Evolutionary conservation across 345 rosid species (phyloP), one percentile per base, ranked within the genome.

Genomic region (Eucalyptus guilfoylei): DNA sequence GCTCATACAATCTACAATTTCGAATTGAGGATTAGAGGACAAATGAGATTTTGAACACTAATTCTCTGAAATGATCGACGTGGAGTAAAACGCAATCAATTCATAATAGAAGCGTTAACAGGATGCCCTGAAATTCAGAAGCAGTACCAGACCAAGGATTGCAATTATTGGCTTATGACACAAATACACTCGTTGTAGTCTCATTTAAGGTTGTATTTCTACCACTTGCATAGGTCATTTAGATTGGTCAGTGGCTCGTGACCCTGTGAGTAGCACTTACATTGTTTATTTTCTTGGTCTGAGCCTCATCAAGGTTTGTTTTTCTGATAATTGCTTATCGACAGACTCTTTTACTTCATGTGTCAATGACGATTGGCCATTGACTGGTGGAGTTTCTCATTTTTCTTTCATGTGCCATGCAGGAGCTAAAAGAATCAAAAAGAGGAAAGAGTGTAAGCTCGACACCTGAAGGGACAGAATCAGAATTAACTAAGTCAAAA

Each of bases 371-470:
- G 15, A 40, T 32, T 40, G 87, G 48, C 87, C 89, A 64, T 50
- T 83, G 72, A 49, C 62, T 7, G 58, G 55, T 89, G 23, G 83
- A 87, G 88, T 17, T 86, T 88, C 91, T 26, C 90, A 85, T 91
- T 67, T 90, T 45, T 19, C 72, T 14, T n/a, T 34, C 40, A 64
- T n/a, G 45, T 76, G 83, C 45, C 83, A 62, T 30, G 88, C 94
- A 95, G 97, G 96, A 94, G 90, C 90, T 87, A 64, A 92, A 88
- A 91, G 94, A 92, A 90, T 91, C 90, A 7, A 93, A 91, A 87
- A 92, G 93, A 92, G 93, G 93, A 91, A 94, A 92, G 89, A 76
- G 80, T 87, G 52, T 93, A 85, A 86, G 88, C 88, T 87, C 55
- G 44, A 54, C 86, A 45, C 86, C 89, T 54, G 92, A 92, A 91